Conservation (phyloP, 768 basidiomycete genomes). For the Hydnomerulius pinastri region DNA sequence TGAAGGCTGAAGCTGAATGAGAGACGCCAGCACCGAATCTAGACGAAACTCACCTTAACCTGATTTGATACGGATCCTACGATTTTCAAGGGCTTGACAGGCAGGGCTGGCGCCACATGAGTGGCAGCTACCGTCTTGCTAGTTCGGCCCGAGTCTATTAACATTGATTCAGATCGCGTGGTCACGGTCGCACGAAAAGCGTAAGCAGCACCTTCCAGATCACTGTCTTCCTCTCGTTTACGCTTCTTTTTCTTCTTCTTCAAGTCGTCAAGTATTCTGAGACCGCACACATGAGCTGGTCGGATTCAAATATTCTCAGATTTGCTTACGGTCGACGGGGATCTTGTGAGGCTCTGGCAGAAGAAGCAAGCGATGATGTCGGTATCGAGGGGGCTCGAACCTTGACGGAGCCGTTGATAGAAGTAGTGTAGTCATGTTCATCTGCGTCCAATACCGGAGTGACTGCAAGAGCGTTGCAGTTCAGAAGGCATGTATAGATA, state of each 20-base stretch:
- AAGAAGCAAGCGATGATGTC: slow-evolving; percentile 45
- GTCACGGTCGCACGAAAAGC: background rate
- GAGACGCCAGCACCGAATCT: background rate
- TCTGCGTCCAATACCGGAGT: slow-evolving; percentile 56
- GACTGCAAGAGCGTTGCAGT: slow-evolving; percentile 24
- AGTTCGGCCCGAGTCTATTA: slow-evolving; percentile 51
- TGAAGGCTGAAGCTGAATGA: slow-evolving; percentile 25
- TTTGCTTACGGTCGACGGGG: slow-evolving; percentile 59
- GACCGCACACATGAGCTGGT: background rate
- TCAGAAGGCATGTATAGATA: slow-evolving; percentile 3
- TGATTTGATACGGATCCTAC: slow-evolving; percentile 44
- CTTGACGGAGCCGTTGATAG: slow-evolving; percentile 42
- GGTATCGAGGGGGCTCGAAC: slow-evolving; percentile 50
- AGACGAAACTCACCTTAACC: slow-evolving; percentile 47
- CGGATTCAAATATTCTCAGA: slow-evolving; percentile 18
- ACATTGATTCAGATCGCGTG: slow-evolving; percentile 5
- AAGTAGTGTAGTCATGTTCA: slow-evolving; percentile 39
- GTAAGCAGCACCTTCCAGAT: slow-evolving; percentile 57
- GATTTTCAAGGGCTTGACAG: slow-evolving; percentile 60
- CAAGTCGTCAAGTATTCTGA: slow-evolving; percentile 46
- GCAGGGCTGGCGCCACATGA: slow-evolving; percentile 37
- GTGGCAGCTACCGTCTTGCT: slow-evolving; percentile 62
- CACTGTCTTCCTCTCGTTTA: slow-evolving; percentile 78
- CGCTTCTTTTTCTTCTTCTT: slow-evolving; percentile 88
- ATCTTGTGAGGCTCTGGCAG: slow-evolving; percentile 58